Conservation (phyloP, 495 filamentous ascomycete genomes). For the Penicillium turbatum region DNA sequence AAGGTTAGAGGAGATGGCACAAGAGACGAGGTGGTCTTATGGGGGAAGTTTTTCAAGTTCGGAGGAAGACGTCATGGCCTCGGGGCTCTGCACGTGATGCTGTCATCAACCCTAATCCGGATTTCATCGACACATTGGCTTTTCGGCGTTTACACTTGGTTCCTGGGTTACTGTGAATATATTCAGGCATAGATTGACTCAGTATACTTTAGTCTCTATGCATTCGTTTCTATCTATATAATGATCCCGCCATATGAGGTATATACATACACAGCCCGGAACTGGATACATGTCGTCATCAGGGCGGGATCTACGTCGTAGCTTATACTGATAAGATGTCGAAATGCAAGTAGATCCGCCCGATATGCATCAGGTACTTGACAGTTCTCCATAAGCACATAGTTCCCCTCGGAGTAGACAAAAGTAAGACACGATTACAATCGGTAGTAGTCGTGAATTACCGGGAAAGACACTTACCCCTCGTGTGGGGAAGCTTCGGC, state of each 20-base stretch:
- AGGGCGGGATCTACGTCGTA: background rate
- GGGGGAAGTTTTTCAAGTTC: slow-evolving; percentile 21
- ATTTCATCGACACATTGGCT: background rate
- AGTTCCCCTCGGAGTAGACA: background rate
- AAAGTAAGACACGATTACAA: background rate
- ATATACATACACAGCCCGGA: background rate
- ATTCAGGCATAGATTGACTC: background rate
- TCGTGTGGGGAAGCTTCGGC: slow-evolving; percentile 2
- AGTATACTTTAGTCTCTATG: background rate
- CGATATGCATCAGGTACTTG: background rate
- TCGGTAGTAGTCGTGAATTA: background rate
- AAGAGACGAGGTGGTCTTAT: slow-evolving; percentile 31
- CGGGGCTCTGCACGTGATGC: slow-evolving; percentile 10
- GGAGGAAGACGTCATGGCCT: slow-evolving; percentile 37
- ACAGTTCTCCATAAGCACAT: background rate
- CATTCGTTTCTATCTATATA: too few species aligned
- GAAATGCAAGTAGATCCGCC: background rate
- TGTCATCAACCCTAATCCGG: slow-evolving; percentile 6
- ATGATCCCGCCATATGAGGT: too few species aligned
- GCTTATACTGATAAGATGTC: background rate
- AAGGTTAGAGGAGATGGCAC: slow-evolving; percentile 1
- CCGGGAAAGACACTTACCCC: background rate
- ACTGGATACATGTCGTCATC: background rate
- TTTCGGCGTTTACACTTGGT: background rate
- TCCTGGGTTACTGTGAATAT: background rate